phyloP scores from a whole-genome alignment of 306 rosid genomes.

The Lotus japonicus region DNA sequence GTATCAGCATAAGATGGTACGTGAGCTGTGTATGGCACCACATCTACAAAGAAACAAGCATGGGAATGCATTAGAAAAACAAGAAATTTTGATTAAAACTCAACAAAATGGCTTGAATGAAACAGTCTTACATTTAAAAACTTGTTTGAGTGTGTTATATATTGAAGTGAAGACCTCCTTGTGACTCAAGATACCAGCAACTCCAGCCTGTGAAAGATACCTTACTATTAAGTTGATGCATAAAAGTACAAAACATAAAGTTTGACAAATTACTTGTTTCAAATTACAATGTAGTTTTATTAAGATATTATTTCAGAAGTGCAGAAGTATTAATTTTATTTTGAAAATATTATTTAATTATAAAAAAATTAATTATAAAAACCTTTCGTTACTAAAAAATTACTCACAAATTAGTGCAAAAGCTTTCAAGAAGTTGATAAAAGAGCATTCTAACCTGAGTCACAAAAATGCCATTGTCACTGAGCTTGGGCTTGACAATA shows the following conservation, averaged over 20 bases:
- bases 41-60: slow-evolving; percentile 37
- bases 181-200: slow-evolving; percentile 79
- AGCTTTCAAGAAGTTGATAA: background rate
- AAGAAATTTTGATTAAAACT: background rate
- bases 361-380: background rate
- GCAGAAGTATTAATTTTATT: background rate
- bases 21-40: slow-evolving; percentile 61
- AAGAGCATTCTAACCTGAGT: slow-evolving; percentile 47
- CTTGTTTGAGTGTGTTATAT: slow-evolving; percentile 65
- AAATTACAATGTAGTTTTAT: too few relatives aligned
- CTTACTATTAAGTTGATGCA: background rate
- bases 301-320: background rate
- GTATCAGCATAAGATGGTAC: slow-evolving; percentile 81
- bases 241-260: background rate
- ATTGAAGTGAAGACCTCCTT: slow-evolving; percentile 80
- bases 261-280: background rate
- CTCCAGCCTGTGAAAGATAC: slow-evolving; percentile 57
- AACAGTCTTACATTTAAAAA: slow-evolving; percentile 53
- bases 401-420: background rate
- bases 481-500: slow-evolving; percentile 63
- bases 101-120: background rate
- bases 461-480: slow-evolving; percentile 67
- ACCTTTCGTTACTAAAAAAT: too few relatives aligned
- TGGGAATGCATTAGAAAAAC: background rate
- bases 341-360: background rate